A percentile compares a stretch with the other conserved stretches of the same genome.
phyloP scores from a whole-genome alignment of 768 basidiomycete genomes.

The Fomitopsis serialis region DNA sequence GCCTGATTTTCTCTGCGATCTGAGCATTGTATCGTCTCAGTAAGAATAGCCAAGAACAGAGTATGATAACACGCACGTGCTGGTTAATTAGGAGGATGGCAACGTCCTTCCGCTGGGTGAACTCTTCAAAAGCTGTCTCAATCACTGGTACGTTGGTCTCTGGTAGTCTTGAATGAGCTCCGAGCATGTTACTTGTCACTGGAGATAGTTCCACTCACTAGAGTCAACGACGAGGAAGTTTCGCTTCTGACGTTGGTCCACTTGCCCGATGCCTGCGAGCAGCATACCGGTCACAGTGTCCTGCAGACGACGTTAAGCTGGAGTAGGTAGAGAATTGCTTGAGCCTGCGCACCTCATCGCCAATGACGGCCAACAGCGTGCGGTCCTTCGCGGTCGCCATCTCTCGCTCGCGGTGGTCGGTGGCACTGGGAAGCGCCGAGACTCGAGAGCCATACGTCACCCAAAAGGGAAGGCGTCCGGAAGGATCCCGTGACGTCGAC shows the following conservation, averaged over 20 bases:
- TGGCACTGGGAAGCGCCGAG: neutral
- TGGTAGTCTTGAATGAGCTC: conserved; percentile 24
- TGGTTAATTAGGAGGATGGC: conserved; percentile 98
- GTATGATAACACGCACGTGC: conserved; percentile 58
- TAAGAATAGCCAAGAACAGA: neutral
- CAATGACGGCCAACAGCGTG: conserved; percentile 89
- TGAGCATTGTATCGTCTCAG: conserved; percentile 25
- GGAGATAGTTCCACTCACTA: conserved; percentile 46
- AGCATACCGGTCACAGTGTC: conserved; percentile 96
- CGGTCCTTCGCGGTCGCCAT: conserved; percentile 71
- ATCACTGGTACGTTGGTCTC: conserved; percentile 90
- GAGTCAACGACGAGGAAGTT: conserved; percentile 95
- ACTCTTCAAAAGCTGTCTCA: conserved; percentile 90
- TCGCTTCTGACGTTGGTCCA: conserved; percentile 89
- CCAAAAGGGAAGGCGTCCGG: neutral
- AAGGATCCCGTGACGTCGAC: neutral
- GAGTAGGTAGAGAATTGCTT: too few species aligned
- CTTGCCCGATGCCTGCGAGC: conserved; percentile 90
- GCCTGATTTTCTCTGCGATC: conserved; percentile 97
- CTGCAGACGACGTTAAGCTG: conserved; percentile 33
- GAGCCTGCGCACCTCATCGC: conserved; percentile 73
- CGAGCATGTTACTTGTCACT: neutral
- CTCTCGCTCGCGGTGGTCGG: conserved; percentile 5
- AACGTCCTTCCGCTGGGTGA: conserved; percentile 90
- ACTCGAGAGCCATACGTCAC: too few species aligned